A percentile compares a stretch with the other conserved stretches of the same genome.
Conservation (phyloP, 75 land plant genomes). For the Ceratopteris richardii region DNA sequence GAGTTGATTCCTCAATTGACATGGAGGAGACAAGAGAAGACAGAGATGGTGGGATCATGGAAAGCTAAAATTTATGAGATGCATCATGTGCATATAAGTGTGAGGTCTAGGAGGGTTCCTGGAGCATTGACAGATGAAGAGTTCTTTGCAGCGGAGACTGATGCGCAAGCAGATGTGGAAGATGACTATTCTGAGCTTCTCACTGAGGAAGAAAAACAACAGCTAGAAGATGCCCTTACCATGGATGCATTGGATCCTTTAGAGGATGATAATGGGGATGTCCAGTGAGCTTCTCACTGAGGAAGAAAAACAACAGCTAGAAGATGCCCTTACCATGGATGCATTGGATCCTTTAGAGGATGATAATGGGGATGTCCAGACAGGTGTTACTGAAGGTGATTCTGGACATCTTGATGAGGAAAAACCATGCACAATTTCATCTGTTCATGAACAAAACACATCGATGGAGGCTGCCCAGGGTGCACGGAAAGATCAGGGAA, state of each 20-base stretch:
- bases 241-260: no score
- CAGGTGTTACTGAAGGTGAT: conserved; percentile 39
- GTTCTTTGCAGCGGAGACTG: conserved; percentile 53
- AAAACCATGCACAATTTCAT: neutral
- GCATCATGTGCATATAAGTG: no score
- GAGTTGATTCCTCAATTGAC: conserved; percentile 79
- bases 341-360: no score
- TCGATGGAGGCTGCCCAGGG: no score
- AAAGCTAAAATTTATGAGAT: conserved; percentile 94
- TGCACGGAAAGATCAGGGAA: no score
- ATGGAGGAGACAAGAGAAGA: conserved; percentile 89
- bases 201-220: no score
- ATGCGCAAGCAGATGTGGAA: conserved; percentile 35
- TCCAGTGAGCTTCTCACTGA: no score
- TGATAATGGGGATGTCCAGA: no score
- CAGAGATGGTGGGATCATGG: conserved; percentile 92
- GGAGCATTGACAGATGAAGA: conserved; percentile 99
- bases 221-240: no score
- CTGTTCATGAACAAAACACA: neutral
- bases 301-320: no score
- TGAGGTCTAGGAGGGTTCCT: conserved; percentile 87
- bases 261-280: no score
- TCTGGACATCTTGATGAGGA: conserved; percentile 32
- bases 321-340: no score
- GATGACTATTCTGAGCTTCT: conserved; percentile 63